Evolutionary conservation across 129 eudicot species (phyloP).

Genomic region (sunflower (Helianthus annuus)): HanXRQr2.0-SUNRISE NC_035433.2:4033117-4033616

Average conservation of each 20-base stretch:
- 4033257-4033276: not conserved
- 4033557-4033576: slow-evolving; percentile 32
- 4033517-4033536: slow-evolving; percentile 61
- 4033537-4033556: slow-evolving; percentile 35
- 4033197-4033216: no score
- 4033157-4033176: no score
- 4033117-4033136: no score
- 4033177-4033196: no score
- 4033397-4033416: slow-evolving; percentile 33
- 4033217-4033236: not conserved
- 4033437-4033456: slow-evolving; percentile 38
- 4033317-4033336: no score
- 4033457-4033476: slow-evolving; percentile 47
- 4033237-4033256: not conserved
- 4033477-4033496: slow-evolving; percentile 54
- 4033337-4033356: no score
- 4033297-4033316: no score
- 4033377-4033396: slow-evolving; percentile 12
- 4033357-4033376: not conserved
- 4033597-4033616: slow-evolving; percentile 33
- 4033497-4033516: slow-evolving; percentile 45
- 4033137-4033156: no score
- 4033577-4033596: not conserved
- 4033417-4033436: slow-evolving; percentile 88
- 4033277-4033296: no score